A percentile compares a stretch with the other conserved stretches of the same genome.
Conservation (phyloP, 2,329 filamentous ascomycete species). For the Stylonectria norvegica region DNA sequence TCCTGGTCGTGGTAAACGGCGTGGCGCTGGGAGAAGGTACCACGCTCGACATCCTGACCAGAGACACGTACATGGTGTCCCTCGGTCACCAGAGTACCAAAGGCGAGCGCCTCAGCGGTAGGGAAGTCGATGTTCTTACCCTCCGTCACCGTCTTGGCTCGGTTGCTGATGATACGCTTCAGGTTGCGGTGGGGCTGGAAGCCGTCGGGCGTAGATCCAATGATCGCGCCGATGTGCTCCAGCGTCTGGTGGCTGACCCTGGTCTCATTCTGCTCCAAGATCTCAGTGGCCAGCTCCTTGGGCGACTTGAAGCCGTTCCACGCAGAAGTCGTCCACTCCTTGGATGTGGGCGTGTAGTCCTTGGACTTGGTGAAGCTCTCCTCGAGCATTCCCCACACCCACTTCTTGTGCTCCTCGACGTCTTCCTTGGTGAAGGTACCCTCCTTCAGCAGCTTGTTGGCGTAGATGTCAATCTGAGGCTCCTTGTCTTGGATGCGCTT, state of each 20-base stretch:
- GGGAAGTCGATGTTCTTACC: conserved; percentile 97
- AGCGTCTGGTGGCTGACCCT: conserved; percentile 70
- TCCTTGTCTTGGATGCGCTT: conserved; percentile 88
- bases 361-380: conserved; percentile 97
- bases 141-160: conserved; percentile 88
- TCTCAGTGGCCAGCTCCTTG: conserved; percentile 92
- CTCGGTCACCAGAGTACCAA: conserved; percentile 85
- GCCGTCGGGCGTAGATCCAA: conserved; percentile 74
- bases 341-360: conserved; percentile 92
- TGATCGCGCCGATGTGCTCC: conserved; percentile 76
- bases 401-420: conserved; percentile 98
- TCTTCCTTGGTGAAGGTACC: conserved; percentile 97
- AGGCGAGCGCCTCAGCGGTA: conserved; percentile 92
- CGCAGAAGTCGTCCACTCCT: conserved; percentile 97
- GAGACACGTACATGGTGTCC: conserved; percentile 97
- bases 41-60: conserved; percentile 98
- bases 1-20: conserved; percentile 97
- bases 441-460: conserved; percentile 84
- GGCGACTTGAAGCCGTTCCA: conserved; percentile 99
- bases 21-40: conserved; percentile 98
- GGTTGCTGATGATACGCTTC: conserved; percentile 87
- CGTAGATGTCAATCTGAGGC: conserved; percentile 84
- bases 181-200: conserved; percentile 93
- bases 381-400: conserved; percentile 99
- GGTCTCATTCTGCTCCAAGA: conserved; percentile 87